A percentile compares a stretch with the other conserved stretches of the same genome.
These are phyloP conservation scores for Inonotus obliquus DNA, from an alignment of 1,284 basidiomycete genomes.

Conservation along the genomic window DNA sequence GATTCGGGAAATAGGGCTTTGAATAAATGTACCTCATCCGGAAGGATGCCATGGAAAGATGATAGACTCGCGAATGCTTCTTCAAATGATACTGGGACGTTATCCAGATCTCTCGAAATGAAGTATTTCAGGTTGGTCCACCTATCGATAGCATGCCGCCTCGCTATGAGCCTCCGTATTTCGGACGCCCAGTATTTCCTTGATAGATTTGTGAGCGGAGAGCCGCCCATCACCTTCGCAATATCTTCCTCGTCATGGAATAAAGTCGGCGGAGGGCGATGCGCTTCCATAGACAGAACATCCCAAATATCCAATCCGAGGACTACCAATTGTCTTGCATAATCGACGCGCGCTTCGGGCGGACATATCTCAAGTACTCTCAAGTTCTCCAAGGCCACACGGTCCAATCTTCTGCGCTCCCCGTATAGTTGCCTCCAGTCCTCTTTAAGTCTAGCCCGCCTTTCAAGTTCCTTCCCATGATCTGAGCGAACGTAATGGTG, in stretches of 20 bases:
- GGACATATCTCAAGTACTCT: slow-evolving; percentile 29
- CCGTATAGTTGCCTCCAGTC: slow-evolving; percentile 46
- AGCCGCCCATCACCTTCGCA: slow-evolving; percentile 14
- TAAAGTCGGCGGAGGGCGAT: slow-evolving; percentile 33
- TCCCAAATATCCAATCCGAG: slow-evolving; percentile 53
- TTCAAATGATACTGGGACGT: slow-evolving; percentile 35
- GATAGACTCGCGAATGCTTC: slow-evolving; percentile 48
- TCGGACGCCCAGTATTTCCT: slow-evolving; percentile 51
- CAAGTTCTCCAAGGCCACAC: slow-evolving; percentile 36
- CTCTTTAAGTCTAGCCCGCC: slow-evolving; percentile 27
- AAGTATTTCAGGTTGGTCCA: slow-evolving; percentile 34
- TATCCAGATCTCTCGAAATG: slow-evolving; percentile 14
- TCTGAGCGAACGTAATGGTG: slow-evolving; percentile 41
- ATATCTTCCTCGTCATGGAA: slow-evolving; percentile 19
- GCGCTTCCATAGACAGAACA: slow-evolving; percentile 36
- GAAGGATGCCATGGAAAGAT: slow-evolving; percentile 47
- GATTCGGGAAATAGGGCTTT: neutral
- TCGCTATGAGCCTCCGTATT: slow-evolving; percentile 40
- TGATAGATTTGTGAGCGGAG: slow-evolving; percentile 29
- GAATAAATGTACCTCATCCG: slow-evolving; percentile 34
- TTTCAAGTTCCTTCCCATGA: slow-evolving; percentile 32
- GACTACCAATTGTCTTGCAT: slow-evolving; percentile 32
- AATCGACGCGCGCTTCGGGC: slow-evolving; percentile 31
- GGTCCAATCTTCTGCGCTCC: slow-evolving; percentile 40
- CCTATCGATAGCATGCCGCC: slow-evolving; percentile 36